These are phyloP conservation scores for Lachnellula arida DNA, from an alignment of 2,329 filamentous ascomycete species.

Conservation along the genomic window DNA sequence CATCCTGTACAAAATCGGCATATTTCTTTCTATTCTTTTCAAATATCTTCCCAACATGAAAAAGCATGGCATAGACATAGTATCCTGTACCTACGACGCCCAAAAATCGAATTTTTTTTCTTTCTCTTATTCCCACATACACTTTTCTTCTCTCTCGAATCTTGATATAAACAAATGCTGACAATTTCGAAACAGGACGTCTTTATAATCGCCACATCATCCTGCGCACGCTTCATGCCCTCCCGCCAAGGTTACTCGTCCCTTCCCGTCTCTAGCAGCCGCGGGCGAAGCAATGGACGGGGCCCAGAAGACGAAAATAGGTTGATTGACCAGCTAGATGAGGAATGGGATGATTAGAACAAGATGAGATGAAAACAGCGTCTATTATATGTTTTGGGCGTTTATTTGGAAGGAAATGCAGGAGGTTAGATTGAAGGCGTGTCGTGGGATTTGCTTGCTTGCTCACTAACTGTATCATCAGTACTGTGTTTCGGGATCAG, in stretches of 20 bases:
- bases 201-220: conserved; percentile 63
- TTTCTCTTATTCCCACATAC: conserved; percentile 1
- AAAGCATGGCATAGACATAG: conserved; percentile 16
- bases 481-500: background rate
- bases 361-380: too few species aligned
- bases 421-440: background rate
- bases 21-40: conserved; percentile 2
- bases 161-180: conserved; percentile 7
- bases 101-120: conserved; percentile 4
- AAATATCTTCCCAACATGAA: conserved; percentile 20
- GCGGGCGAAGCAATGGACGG: conserved; percentile 19
- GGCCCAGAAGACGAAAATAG: conserved; percentile 77
- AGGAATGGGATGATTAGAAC: conserved; percentile 84
- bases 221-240: conserved; percentile 63
- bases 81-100: conserved; percentile 9
- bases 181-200: conserved; percentile 47
- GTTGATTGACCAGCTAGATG: conserved; percentile 91
- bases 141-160: conserved; percentile 1
- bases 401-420: background rate
- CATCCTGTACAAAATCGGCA: conserved; percentile 11
- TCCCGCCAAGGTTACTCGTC: conserved; percentile 62
- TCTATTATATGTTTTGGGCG: background rate
- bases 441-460: background rate
- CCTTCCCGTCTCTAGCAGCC: conserved; percentile 48
- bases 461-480: background rate